These are phyloP conservation scores for Quercus variabilis DNA, from an alignment of 306 rosid species.

Conservation along the genomic window DNA sequence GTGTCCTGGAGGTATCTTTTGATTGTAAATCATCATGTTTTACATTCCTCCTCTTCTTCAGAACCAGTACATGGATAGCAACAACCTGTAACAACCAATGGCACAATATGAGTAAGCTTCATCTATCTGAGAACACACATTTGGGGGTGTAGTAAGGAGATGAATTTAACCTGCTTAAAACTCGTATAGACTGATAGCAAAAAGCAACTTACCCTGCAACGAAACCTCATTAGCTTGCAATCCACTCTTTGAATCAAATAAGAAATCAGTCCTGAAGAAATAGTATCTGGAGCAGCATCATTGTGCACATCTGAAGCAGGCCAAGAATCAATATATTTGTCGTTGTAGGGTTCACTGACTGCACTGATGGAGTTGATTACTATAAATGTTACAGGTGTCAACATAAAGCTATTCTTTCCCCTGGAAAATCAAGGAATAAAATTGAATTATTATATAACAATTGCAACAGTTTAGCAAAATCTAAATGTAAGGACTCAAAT, in stretches of 20 bases:
- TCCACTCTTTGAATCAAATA: slow-evolving; percentile 44
- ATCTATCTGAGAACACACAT: not conserved
- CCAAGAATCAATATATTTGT: slow-evolving; percentile 22
- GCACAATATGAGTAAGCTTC: not conserved
- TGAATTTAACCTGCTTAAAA: slow-evolving; percentile 14
- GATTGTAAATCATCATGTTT: slow-evolving; percentile 21
- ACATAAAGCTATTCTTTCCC: slow-evolving; percentile 45
- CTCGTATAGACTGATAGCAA: slow-evolving; percentile 4
- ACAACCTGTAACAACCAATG: slow-evolving; percentile 52
- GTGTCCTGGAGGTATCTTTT: slow-evolving; percentile 16
- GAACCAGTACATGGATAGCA: slow-evolving; percentile 54
- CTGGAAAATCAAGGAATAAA: slow-evolving; percentile 49
- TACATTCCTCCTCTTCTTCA: slow-evolving; percentile 46
- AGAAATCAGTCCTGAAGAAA: slow-evolving; percentile 45
- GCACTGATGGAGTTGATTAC: slow-evolving; percentile 48
- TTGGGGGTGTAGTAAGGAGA: not conserved
- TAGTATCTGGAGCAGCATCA: slow-evolving; percentile 25
- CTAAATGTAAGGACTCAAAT: too few species aligned
- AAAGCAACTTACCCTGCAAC: slow-evolving; percentile 58
- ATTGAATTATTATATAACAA: not conserved
- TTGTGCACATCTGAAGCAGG: slow-evolving; percentile 18
- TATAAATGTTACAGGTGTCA: slow-evolving; percentile 72
- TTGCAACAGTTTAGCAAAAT: not conserved
- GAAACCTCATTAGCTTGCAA: slow-evolving; percentile 43
- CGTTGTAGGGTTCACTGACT: slow-evolving; percentile 31